Evolutionary conservation across 2,329 filamentous ascomycete species (phyloP).

Genomic region (Colletotrichum neosansevieriae): DNA sequence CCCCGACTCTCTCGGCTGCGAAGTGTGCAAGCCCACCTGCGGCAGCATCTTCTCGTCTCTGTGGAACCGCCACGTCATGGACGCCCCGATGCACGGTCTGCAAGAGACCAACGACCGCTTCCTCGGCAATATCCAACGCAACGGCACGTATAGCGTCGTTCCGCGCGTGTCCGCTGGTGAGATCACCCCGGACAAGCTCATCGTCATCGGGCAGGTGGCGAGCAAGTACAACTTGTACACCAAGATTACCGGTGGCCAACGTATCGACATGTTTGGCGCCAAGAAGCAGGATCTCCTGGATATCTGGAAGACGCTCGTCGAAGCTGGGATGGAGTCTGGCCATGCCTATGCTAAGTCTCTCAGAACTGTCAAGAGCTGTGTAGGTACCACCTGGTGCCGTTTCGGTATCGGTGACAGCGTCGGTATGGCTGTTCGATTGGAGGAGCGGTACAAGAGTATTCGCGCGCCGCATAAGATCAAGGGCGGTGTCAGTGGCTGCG

Average conservation of each 20-base stretch:
- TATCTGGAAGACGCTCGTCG: constrained; percentile 85
- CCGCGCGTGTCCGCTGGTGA: constrained; percentile 87
- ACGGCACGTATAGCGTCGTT: constrained; percentile 91
- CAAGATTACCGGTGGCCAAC: constrained; percentile 92
- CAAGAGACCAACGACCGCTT: constrained; percentile 94
- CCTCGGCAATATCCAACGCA: constrained; percentile 89
- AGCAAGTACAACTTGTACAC: constrained; percentile 88
- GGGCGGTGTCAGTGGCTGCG: constrained; percentile 88
- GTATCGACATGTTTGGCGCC: constrained; percentile 94
- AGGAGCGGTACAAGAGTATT: constrained; percentile 93
- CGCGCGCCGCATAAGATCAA: constrained; percentile 93
- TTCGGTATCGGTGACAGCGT: constrained; percentile 92
- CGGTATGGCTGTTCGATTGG: constrained; percentile 87
- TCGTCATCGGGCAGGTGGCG: constrained; percentile 85
- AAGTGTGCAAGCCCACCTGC: constrained; percentile 86
- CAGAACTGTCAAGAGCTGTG: constrained; percentile 90
- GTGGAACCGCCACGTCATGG: constrained; percentile 87
- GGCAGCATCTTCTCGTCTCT: constrained; percentile 84
- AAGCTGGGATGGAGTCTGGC: constrained; percentile 89
- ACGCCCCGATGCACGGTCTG: constrained; percentile 75
- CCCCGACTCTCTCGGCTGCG: constrained; percentile 80
- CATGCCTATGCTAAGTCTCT: constrained; percentile 93
- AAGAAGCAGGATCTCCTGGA: constrained; percentile 85
- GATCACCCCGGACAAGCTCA: constrained; percentile 87
- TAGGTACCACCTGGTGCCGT: constrained; percentile 91